These are phyloP conservation scores for Blumeria graminis DNA, from an alignment of 2,329 filamentous ascomycete genomes.

Conservation along the genomic window DNA sequence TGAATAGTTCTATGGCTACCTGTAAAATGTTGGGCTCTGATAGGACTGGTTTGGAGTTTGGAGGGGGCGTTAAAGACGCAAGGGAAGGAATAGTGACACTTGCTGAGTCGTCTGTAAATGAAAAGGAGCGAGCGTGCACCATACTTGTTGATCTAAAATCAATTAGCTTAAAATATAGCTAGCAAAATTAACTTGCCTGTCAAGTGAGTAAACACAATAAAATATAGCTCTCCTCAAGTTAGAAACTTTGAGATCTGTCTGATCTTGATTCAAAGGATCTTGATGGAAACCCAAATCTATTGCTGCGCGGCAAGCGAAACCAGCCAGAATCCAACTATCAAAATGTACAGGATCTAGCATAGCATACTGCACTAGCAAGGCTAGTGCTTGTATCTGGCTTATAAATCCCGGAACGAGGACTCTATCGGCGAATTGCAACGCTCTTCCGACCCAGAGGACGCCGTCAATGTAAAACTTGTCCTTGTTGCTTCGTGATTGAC, in stretches of 20 bases:
- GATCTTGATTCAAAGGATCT: constrained; percentile 51
- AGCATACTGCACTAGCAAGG: constrained; percentile 72
- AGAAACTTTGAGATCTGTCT: constrained; percentile 41
- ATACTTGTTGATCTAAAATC: constrained; percentile 53
- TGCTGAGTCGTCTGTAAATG: constrained; percentile 74
- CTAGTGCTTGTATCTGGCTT: constrained; percentile 63
- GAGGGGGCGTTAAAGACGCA: constrained; percentile 11
- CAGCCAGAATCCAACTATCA: constrained; percentile 82
- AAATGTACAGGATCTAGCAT: constrained; percentile 79
- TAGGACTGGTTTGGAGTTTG: constrained; percentile 14
- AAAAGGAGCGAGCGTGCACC: constrained; percentile 69
- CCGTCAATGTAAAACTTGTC: constrained; percentile 36
- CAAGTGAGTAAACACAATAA: constrained; percentile 73
- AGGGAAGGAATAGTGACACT: constrained; percentile 52
- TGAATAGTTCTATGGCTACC: constrained; percentile 54
- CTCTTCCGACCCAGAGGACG: constrained; percentile 32
- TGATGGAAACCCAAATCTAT: constrained; percentile 85
- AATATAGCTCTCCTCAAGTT: constrained; percentile 67
- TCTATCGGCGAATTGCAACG: constrained; percentile 54
- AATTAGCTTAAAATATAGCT: constrained; percentile 4
- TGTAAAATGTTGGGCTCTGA: constrained; percentile 29
- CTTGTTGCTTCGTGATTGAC: constrained; percentile 45
- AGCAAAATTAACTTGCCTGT: constrained; percentile 32
- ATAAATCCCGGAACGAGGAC: constrained; percentile 70
- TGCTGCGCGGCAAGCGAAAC: constrained; percentile 67